phyloP scores from a whole-genome alignment of 495 filamentous ascomycete species.

The Penicillium desertorum region DNA sequence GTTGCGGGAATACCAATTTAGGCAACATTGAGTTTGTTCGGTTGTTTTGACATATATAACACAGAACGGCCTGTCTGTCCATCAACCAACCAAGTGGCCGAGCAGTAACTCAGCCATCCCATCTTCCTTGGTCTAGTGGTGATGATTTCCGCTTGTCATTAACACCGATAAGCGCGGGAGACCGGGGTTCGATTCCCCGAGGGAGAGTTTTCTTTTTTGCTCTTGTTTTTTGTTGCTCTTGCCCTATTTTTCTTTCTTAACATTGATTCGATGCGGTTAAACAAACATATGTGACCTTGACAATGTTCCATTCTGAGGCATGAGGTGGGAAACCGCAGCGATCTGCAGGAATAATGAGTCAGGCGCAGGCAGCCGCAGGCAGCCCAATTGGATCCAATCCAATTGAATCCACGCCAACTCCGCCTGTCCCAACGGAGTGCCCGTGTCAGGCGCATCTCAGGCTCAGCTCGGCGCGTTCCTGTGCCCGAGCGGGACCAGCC shows the following conservation, averaged over 20 bases:
- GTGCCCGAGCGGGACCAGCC: constrained; percentile 8
- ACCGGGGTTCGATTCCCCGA: constrained; percentile 57
- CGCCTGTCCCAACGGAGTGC: no score
- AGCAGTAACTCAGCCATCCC: constrained; percentile 25
- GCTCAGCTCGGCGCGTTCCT: not conserved
- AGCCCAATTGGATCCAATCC: not conserved
- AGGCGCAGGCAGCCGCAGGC: constrained; percentile 9
- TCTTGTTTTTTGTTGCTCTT: not conserved
- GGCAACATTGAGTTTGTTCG: no score
- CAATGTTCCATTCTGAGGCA: no score
- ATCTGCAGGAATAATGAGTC: constrained; percentile 6
- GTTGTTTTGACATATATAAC: no score
- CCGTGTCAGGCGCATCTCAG: not conserved
- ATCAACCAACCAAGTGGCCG: constrained; percentile 30
- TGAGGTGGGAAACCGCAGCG: not conserved
- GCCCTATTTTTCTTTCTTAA: no score
- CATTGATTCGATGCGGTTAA: no score
- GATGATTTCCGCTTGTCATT: constrained; percentile 56
- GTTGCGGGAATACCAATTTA: not conserved
- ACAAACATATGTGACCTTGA: no score
- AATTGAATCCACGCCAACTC: not conserved
- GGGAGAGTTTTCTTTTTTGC: constrained; percentile 35
- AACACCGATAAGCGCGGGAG: constrained; percentile 38
- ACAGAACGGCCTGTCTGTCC: fast-evolving
- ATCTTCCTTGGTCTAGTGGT: constrained; percentile 49